Percentiles rank a stretch among this genome's conserved stretches.
These are phyloP conservation scores for Starmerella scarabaei DNA, from an alignment of 805 yeast species.

Conservation along the genomic window DNA sequence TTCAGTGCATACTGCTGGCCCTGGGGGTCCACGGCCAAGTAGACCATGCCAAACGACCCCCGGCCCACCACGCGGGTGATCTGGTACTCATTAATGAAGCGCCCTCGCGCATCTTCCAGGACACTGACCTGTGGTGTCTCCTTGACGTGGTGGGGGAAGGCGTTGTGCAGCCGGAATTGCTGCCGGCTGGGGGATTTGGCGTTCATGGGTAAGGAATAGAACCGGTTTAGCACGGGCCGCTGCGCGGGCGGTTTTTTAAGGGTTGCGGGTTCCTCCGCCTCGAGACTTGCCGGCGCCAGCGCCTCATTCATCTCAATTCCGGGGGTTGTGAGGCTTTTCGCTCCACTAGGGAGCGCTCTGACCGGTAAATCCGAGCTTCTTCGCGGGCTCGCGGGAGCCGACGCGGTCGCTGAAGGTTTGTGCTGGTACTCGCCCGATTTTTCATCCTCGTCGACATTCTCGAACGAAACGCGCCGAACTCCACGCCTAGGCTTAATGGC, in stretches of 20 bases:
- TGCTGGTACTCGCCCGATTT: too few species aligned
- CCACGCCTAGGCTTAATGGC: too few species aligned
- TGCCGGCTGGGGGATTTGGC: slow-evolving; percentile 27
- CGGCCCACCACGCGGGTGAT: slow-evolving; percentile 69
- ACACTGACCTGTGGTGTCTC: slow-evolving; percentile 25
- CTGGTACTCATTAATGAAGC: slow-evolving; percentile 37
- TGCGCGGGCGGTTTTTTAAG: slow-evolving; percentile 1
- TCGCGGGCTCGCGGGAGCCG: too few species aligned
- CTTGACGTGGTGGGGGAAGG: slow-evolving; percentile 26
- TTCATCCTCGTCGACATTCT: too few species aligned
- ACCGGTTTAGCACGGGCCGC: slow-evolving; percentile 26
- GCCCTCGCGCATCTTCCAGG: slow-evolving; percentile 24
- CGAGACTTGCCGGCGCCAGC: neutral
- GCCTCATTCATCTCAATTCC: too few species aligned
- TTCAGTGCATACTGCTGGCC: slow-evolving; percentile 34
- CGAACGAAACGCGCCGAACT: too few species aligned
- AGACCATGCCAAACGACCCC: slow-evolving; percentile 84
- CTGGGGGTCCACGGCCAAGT: slow-evolving; percentile 59
- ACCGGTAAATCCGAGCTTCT: too few species aligned
- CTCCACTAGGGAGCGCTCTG: too few species aligned
- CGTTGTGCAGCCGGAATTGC: slow-evolving; percentile 26
- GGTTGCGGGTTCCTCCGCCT: neutral
- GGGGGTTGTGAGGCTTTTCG: too few species aligned
- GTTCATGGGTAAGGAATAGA: slow-evolving; percentile 26
- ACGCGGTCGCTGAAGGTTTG: too few species aligned